phyloP scores from a whole-genome alignment of 2,329 filamentous ascomycete species.

The Fusarium temperatum region DNA sequence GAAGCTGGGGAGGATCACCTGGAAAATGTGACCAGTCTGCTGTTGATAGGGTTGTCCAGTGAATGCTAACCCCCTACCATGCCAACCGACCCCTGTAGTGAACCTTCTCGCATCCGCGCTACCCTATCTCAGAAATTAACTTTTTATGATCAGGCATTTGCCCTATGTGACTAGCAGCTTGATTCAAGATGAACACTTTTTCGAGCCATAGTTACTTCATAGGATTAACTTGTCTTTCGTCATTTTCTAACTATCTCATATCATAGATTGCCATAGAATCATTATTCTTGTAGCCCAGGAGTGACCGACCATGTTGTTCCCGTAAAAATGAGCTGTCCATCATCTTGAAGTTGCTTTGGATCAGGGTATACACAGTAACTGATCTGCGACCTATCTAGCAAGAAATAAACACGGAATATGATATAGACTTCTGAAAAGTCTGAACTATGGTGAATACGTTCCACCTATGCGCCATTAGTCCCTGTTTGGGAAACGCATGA shows the following conservation, averaged over 20 bases:
- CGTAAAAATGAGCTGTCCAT: neutral
- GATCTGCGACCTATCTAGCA: neutral
- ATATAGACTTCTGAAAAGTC: neutral
- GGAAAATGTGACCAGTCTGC: too few species aligned
- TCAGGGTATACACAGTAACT: neutral
- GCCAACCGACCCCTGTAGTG: too few species aligned
- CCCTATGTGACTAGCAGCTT: neutral
- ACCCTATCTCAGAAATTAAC: too few species aligned
- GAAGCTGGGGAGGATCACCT: too few species aligned
- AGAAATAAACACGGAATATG: slow-evolving; percentile 1
- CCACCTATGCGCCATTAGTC: neutral
- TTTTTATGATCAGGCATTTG: too few species aligned
- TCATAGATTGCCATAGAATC: neutral
- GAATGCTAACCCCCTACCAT: too few species aligned
- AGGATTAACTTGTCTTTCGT: neutral
- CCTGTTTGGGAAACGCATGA: accelerated
- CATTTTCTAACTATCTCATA: too few species aligned
- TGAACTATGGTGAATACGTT: neutral
- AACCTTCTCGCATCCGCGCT: too few species aligned
- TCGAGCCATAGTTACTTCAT: neutral
- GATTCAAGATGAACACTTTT: neutral
- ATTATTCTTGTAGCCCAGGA: neutral
- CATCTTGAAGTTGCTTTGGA: neutral
- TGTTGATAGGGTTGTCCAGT: too few species aligned
- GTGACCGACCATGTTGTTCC: neutral